phyloP scores from a whole-genome alignment of 2,329 filamentous ascomycete species.

The Juglanconis sp. region DNA sequence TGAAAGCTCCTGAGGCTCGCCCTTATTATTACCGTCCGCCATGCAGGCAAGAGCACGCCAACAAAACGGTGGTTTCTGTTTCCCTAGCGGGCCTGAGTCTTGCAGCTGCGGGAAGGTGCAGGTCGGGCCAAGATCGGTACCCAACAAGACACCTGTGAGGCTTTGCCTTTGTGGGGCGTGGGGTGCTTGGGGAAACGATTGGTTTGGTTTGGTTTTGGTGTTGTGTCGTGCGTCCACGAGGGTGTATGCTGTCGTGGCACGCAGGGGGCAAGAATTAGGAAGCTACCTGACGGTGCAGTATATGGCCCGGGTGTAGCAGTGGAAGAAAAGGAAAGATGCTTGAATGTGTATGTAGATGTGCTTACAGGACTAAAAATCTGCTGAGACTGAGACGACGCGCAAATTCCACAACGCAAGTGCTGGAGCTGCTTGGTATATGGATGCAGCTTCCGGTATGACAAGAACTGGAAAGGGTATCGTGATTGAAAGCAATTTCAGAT shows the following conservation, averaged over 20 bases:
- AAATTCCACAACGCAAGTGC: slow-evolving; percentile 1
- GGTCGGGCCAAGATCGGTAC: slow-evolving; percentile 15
- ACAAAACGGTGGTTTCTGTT: slow-evolving; percentile 9
- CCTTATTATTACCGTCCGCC: slow-evolving; percentile 28
- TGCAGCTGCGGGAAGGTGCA: slow-evolving; percentile 21
- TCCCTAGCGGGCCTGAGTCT: slow-evolving; percentile 11
- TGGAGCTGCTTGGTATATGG: background rate
- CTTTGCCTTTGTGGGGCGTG: slow-evolving; percentile 14
- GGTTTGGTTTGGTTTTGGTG: slow-evolving; percentile 11
- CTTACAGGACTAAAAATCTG: slow-evolving; percentile 6
- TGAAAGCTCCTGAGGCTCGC: slow-evolving; percentile 27
- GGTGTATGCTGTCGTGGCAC: slow-evolving; percentile 19
- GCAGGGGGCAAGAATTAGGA: slow-evolving; percentile 9
- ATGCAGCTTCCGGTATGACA: background rate
- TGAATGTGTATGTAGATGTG: slow-evolving; percentile 10
- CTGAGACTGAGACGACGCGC: background rate
- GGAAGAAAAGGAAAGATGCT: slow-evolving; percentile 8
- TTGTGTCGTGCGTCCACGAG: slow-evolving; percentile 15
- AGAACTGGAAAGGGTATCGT: slow-evolving; percentile 1
- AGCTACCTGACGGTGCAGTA: slow-evolving; percentile 16
- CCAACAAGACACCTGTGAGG: slow-evolving; percentile 11
- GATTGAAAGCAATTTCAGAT: slow-evolving; percentile 6
- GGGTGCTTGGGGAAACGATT: slow-evolving; percentile 8
- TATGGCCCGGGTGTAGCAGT: slow-evolving; percentile 4
- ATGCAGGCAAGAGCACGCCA: slow-evolving; percentile 21